Base-by-base conservation (phyloP, 2,329 filamentous ascomycete species). In the Lachnellula hyalina region DNA sequence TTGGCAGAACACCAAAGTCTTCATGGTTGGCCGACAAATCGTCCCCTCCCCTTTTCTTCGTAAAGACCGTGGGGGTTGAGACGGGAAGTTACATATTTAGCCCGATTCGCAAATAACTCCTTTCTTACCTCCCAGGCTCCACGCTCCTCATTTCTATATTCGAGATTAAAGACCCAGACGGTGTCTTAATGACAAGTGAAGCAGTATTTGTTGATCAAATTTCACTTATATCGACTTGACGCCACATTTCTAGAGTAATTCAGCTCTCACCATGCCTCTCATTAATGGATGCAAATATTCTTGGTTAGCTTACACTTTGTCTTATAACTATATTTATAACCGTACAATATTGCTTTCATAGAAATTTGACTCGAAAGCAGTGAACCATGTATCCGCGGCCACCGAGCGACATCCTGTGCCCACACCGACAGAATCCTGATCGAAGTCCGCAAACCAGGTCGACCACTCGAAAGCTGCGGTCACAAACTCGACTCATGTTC, bases 321-420 rank as follows among this genome's bases (percentile, higher is more conserved):
- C 6, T 38, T 7, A 36, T 32, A 19, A n/a, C 42, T 38, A 19
- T 9, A 23, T 34, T 36, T 32, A 17, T 42, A 42, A 1, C 28
- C 25, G 38, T 25, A 40, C 15, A 5, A 8, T 21, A 35, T 28
- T 28, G 15, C 7, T 36, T 40, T 17, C 42, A 54, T 25, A n/a
- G 8, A 36, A 35, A 45, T 34, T 36, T 51, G 48, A 50, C 47
- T 21, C 21, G 11, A 3, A 47, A 19, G 47, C 34, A 67, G 64
- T 49, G 60, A 64, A 47, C 61, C 65, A 41, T 67, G 64, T 36
- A 64, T 67, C 35, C 59, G 65, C n/a, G 65, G 64, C 3, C 65
- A 67, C 34, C 54, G 65, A 51, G 63, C 64, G 11, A 66, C 63
- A 45, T 62, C 54, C 7, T 67, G 65, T 34, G 42, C 55, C 3